Evolutionary conservation across 139 green algal genomes (phyloP).

Genomic region (Tetratostichococcus sp.): DNA sequence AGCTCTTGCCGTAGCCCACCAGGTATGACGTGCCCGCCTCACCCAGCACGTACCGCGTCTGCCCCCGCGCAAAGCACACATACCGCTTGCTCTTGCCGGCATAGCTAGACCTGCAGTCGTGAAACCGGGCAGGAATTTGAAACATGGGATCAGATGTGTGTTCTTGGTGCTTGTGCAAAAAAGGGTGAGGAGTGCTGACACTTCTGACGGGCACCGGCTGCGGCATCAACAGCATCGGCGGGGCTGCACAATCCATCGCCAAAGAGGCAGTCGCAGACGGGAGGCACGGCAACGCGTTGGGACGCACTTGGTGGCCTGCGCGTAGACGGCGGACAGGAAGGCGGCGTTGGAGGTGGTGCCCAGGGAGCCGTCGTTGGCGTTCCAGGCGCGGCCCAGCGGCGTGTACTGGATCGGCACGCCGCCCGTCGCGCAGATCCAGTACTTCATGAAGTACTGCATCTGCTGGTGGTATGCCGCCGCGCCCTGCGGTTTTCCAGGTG

Average conservation of each 20-base stretch:
- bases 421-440: constrained; percentile 47
- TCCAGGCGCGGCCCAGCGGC: constrained; percentile 40
- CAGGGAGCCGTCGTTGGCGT: constrained; percentile 34
- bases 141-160: no score
- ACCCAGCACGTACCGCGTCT: constrained; percentile 61
- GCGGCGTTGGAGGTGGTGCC: constrained; percentile 56
- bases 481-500: neutral
- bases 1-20: constrained; percentile 43
- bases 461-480: constrained; percentile 27
- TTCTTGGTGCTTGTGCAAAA: no score
- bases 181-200: no score
- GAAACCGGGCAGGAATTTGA: no score
- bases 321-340: constrained; percentile 44
- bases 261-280: no score
- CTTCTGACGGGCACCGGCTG: no score
- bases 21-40: constrained; percentile 30
- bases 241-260: no score
- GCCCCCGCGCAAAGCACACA: constrained; percentile 53
- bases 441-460: constrained; percentile 35
- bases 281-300: no score
- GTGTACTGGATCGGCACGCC: constrained; percentile 37
- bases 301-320: constrained; percentile 20
- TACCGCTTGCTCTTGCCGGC: constrained; percentile 22
- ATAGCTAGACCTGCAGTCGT: neutral
- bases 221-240: no score